Conservation (phyloP, 345 rosid genomes). For the Pseudoturritis turrita region DNA sequence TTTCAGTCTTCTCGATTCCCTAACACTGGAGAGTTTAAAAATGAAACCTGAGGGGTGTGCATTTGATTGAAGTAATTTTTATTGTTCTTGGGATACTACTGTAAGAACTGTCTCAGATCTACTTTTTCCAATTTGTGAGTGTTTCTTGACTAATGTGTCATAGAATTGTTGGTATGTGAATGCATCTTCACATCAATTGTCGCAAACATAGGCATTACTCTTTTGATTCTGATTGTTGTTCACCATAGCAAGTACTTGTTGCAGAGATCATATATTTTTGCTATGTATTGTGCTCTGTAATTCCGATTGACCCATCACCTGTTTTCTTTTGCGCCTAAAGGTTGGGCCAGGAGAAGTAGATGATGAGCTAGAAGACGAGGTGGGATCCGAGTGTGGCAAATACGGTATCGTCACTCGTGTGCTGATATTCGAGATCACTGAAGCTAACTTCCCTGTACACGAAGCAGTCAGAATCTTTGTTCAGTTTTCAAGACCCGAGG, state of each 20-base stretch:
- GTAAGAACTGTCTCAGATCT: background rate
- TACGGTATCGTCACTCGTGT: conserved; percentile 90
- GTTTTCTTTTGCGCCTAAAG: conserved; percentile 37
- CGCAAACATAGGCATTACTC: background rate
- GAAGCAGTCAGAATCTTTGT: conserved; percentile 94
- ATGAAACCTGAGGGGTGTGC: background rate
- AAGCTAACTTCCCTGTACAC: conserved; percentile 72
- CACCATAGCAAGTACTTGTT: background rate
- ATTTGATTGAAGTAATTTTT: background rate
- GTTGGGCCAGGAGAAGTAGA: conserved; percentile 99
- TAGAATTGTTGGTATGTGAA: background rate
- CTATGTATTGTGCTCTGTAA: background rate
- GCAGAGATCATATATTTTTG: background rate
- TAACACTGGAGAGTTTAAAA: background rate
- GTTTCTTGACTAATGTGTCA: background rate
- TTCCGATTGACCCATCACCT: background rate
- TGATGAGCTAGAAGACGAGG: conserved; percentile 96
- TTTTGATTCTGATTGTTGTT: background rate
- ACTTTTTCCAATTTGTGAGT: background rate
- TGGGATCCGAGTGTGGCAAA: conserved; percentile 87
- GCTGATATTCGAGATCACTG: conserved; percentile 96
- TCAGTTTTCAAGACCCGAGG: conserved; percentile 92
- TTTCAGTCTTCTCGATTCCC: background rate
- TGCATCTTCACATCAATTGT: background rate
- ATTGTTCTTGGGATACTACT: background rate